A percentile compares a stretch with the other conserved stretches of the same genome.
phyloP scores from a whole-genome alignment of 1,284 basidiomycete genomes.

The Bothia castanella region DNA sequence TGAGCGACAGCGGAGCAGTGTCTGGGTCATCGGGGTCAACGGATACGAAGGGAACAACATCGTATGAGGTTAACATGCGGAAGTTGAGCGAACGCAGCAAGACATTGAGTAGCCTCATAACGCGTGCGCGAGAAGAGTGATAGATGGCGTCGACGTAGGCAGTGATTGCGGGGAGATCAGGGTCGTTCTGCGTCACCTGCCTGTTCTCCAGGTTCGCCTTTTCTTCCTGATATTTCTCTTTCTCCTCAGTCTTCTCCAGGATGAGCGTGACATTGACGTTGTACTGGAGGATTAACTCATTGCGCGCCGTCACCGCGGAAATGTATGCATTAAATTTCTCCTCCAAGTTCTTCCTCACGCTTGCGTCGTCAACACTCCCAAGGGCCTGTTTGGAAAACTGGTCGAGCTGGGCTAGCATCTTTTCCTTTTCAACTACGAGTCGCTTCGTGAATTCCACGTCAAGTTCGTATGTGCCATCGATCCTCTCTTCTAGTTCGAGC shows the following conservation, averaged over 20 bases:
- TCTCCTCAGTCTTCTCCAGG: background rate
- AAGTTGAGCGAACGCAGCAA: background rate
- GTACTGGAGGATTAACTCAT: background rate
- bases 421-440: background rate
- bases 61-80: background rate
- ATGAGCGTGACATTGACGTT: background rate
- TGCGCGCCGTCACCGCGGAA: background rate
- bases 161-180: background rate
- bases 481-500: background rate
- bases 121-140: background rate
- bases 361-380: no score
- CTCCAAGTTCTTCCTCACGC: background rate
- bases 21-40: background rate
- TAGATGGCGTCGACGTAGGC: background rate
- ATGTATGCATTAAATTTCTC: background rate
- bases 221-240: background rate
- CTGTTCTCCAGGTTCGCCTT: background rate
- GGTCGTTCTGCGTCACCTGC: background rate
- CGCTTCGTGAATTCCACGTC: background rate
- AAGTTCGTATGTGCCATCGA: background rate
- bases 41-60: background rate
- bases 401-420: background rate
- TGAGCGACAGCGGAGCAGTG: background rate
- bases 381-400: background rate
- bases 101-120: background rate